Evolutionary conservation across 148 eudicot species (phyloP).

Genomic region (Rhododendron kiyosumense): DNA sequence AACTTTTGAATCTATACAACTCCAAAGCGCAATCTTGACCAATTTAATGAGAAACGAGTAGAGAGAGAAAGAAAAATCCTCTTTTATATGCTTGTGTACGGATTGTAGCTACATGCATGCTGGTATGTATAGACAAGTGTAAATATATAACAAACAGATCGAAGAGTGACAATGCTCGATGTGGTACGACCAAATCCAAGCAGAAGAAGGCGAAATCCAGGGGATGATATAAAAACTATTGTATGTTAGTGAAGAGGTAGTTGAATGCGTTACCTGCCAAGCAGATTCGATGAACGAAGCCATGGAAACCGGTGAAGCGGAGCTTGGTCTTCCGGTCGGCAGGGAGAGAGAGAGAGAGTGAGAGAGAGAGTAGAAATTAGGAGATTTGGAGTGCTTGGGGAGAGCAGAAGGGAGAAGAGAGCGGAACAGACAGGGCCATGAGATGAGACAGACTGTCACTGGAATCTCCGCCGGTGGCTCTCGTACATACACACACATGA

Average conservation of each 20-base stretch:
- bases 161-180: background rate
- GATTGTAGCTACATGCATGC: background rate
- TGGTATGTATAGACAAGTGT: background rate
- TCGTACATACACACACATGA: background rate
- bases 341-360: background rate
- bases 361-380: background rate
- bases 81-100: background rate
- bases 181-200: background rate
- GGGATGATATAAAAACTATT: background rate
- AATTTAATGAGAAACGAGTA: background rate
- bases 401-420: background rate
- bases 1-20: background rate
- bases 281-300: constrained; percentile 12
- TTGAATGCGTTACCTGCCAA: background rate
- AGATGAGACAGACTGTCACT: background rate
- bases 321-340: background rate
- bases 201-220: background rate
- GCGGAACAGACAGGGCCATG: background rate
- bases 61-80: background rate
- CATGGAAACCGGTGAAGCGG: constrained; percentile 7
- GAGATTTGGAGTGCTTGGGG: background rate
- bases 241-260: background rate
- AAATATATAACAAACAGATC: background rate
- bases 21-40: background rate
- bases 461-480: background rate